Evolutionary conservation across 768 basidiomycete species (phyloP).

Genomic region (Kwoniella europaea): DNA sequence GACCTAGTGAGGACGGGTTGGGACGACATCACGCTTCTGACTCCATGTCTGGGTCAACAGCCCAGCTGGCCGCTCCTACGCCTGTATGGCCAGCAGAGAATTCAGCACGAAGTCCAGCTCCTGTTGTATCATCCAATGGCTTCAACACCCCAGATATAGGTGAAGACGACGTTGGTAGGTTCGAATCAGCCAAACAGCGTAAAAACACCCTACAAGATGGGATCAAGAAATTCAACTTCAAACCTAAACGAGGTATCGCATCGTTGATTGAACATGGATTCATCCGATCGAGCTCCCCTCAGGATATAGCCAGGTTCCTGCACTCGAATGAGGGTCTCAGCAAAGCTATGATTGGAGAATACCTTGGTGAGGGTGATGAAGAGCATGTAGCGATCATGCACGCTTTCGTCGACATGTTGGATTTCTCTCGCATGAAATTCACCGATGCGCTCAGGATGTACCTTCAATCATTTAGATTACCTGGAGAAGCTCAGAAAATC

Average conservation of each 20-base stretch:
- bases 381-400: conserved; percentile 93
- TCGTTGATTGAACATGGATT: conserved; percentile 88
- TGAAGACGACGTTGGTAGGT: conserved; percentile 85
- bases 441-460: conserved; percentile 88
- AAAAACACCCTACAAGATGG: conserved; percentile 94
- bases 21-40: conserved; percentile 27
- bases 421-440: conserved; percentile 80
- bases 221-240: conserved; percentile 96
- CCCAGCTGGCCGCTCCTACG: conserved; percentile 39
- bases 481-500: conserved; percentile 97
- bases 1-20: conserved; percentile 39
- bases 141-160: conserved; percentile 70
- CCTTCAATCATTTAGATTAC: conserved; percentile 93
- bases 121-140: conserved; percentile 28
- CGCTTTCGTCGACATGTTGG: conserved; percentile 90
- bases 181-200: conserved; percentile 94
- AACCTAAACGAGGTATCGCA: conserved; percentile 92
- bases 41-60: conserved; percentile 32
- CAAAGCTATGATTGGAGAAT: conserved; percentile 97
- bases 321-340: conserved; percentile 87
- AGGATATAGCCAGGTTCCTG: conserved; percentile 82
- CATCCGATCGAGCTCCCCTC: conserved; percentile 72
- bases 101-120: conserved; percentile 21
- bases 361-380: conserved; percentile 92
- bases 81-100: conserved; percentile 41